Evolutionary conservation across 495 filamentous ascomycete genomes (phyloP), one percentile per base, ranked within the genome.

Genomic region (Cetradonia linearis): DNA sequence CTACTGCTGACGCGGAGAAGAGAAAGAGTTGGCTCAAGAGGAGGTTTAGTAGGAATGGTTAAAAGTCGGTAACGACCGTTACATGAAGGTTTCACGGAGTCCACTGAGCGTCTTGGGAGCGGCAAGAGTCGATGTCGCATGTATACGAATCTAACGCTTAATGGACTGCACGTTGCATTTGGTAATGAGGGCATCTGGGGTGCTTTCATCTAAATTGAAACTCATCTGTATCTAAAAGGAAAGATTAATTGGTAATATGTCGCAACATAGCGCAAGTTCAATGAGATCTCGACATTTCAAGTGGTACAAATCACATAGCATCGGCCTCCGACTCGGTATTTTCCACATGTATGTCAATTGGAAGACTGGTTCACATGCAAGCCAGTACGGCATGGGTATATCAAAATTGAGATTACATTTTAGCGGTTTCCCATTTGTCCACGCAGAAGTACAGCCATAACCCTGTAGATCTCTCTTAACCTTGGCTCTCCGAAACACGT

Each of bases 1-100:
- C 69, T 59, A 57, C 61, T 66, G 47, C 66, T 65, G 66, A 72
- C 70, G 75, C 63, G 31, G 83, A 91, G 61, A 95, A 95, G 76
- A 78, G 86, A 60, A 91, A 88, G 77, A 89, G 88, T 67, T 95
- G 91, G 91, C 84, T 96, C 59, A 83, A 87, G 69, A 82, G 81
- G 56, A 78, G 85, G 20, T 93, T 95, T 70, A 92, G 84, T 78
- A 91, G 18, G 30, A 54, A 84, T 71, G 68, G 75, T 7, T 78
- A 72, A 62, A 60, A 30, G 18, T 14, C 18, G 56, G 37, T 58
- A 58, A 59, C n/a, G 59, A 67, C 48, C 20, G 59, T 53, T 44
- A 59, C 53, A 57, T 66, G 52, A 34, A 25, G 30, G 59, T 55
- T 46, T 60, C 30, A 55, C 52, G 62, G 60, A 60, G 20, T 58